A percentile compares a stretch with the other conserved stretches of the same genome.
These are phyloP conservation scores for Gigaspora rosea DNA, from an alignment of 192 early-diverging fungal genomes.

Conservation along the genomic window DNA sequence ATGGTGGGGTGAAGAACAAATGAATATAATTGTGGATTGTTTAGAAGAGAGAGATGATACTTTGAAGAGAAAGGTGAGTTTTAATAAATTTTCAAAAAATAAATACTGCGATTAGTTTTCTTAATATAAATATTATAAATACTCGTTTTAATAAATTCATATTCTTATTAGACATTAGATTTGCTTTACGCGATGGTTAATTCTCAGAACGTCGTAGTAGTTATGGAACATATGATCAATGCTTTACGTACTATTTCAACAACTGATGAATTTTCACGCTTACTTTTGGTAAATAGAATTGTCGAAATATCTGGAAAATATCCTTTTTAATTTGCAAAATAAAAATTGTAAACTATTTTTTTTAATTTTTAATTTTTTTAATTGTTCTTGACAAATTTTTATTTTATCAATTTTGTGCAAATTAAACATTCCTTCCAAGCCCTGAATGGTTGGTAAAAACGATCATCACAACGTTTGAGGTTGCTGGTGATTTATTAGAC, in stretches of 20 bases:
- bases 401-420: background rate
- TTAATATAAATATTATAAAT: background rate
- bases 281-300: constrained; percentile 16
- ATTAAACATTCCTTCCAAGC: constrained; percentile 1
- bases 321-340: background rate
- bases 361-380: background rate
- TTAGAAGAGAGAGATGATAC: constrained; percentile 32
- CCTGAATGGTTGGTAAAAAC: constrained; percentile 25
- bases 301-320: constrained; percentile 25
- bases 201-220: constrained; percentile 18
- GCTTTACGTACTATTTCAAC: constrained; percentile 7
- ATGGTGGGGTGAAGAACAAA: constrained; percentile 32
- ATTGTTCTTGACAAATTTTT: background rate
- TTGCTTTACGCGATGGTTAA: constrained; percentile 30
- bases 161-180: constrained; percentile 22
- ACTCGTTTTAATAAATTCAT: background rate
- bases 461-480: background rate
- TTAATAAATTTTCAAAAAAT: background rate
- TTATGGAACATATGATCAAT: constrained; percentile 24
- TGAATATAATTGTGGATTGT: constrained; percentile 31
- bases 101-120: background rate
- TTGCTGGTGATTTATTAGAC: constrained; percentile 16
- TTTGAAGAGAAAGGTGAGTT: constrained; percentile 18
- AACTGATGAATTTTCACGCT: constrained; percentile 14
- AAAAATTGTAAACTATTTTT: background rate